Evolutionary conservation across 192 early-diverging fungal genomes (phyloP), one percentile per base, ranked within the genome.

Genomic region (Backusella morwellensis): DNA sequence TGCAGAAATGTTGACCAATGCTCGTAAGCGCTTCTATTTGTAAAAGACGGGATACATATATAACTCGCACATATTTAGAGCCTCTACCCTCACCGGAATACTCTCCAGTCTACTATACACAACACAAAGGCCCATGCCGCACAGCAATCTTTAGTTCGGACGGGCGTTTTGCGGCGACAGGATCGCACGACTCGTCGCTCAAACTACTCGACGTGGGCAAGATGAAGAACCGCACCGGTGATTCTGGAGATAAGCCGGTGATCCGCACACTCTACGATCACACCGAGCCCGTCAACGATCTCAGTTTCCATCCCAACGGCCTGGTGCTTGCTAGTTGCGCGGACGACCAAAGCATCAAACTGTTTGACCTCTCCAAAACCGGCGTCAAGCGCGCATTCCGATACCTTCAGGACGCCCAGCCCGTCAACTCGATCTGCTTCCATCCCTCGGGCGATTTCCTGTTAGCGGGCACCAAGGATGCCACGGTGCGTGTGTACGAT

Each of bases 371-470:
- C 68, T 91, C 90, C 42, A 93, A 90, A 72, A 87, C 93, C 3
- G 90, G 91, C 15, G 91, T 92, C 4, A 97, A 96, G 76, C 80
- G 93, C 76, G 88, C 94, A 15, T 97, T 97, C 80, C 84, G 94
- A 75, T 96, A 92, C 84, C 83, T 97, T 34, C 88, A 91, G 83
- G 96, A 98, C 81, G 87, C 93, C 29, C 88, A 91, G 71, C 86
- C 93, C 7, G 92, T 94, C 75, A 81, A 90, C 35, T 93, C 93
- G 6, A 92, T 98, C 9, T 88, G 88, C 6, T 99, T 99, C 84
- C 97, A 99, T 83, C 97, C 97, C 14, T 93, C 92, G 6, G 97
- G 96, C 54, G 96, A 97, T 79, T 97, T 88, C 81, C 79, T 98
- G 38, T 83, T 92, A 1, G 91, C 93, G 9, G 91, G 91, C 38